Base-by-base conservation (phyloP, 345 rosid genomes). In the Microthlaspi erraticum region DNA sequence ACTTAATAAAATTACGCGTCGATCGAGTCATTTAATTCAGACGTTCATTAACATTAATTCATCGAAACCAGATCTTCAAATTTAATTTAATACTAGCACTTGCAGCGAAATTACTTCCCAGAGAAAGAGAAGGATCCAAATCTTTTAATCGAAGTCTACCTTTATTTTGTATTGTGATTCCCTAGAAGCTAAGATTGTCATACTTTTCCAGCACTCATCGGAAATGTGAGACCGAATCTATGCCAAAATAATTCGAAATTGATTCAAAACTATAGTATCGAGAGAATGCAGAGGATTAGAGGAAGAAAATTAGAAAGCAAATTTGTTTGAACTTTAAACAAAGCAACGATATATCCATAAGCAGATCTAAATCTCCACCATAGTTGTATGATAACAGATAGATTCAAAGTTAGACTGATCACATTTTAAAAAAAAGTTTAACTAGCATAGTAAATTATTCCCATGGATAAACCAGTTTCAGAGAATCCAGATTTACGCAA, bases 401-500 rank as follows among this genome's bases (percentile, higher is more conserved):
- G 18, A 26, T 29, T 38, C 18, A 0, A 59, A 29, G 67, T 70
- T 58, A 59, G 77, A 46, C 20, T 72, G 55, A 72, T 72, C 57
- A 72, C 56, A 71, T 31, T 44, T 23, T 14, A 0, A 5, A 12
- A 67, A 23, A 8, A 39, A 43, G 64, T 10, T 14, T 46, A 56
- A 32, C 29, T 26, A 8, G 11, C 48, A 31, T 31, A 57, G 26
- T 14, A 61, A 61, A 54, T 61, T 42, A 42, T 71, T 51, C 45
- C 52, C 37, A 29, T 5, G 16, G 44, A 33, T 2, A 34, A 34
- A 2, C 39, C 38, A 38, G 14, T 42, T 67, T 18, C 4, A n/a
- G 26, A 64, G 39, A 39, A 71, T 53, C 54, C 23, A 26, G 19
- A 66, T 49, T 26, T 26, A 20, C n/a, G 37, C 0, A n/a, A 10